Evolutionary conservation across 208 protist species (phyloP), one percentile per base, ranked within the genome.

Genomic region (Phytomonas francai): DNA sequence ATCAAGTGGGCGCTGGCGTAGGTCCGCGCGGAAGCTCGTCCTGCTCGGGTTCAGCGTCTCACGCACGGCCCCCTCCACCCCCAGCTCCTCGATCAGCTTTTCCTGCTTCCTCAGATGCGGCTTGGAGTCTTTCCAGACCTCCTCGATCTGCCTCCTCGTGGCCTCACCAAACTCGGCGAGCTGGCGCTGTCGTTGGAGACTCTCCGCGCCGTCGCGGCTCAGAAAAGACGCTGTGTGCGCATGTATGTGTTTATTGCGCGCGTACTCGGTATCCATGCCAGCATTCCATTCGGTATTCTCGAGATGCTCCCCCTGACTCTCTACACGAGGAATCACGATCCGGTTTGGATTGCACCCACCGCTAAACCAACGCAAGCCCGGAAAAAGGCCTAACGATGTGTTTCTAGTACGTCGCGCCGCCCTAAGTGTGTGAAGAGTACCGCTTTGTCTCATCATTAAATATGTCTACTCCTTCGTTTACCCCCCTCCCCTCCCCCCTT

Each of bases 41-140:
- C 33, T 74, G 30, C 76, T 87, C 19, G 90, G 87, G 36, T 79
- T 74, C 16, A 95, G 74, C 25, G 77, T 78, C 71, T 95, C 87
- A 7, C 80, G 76, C 27, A 92, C 80, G 0, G 90, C 90, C n/a
- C 85, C 90, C 30, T 95, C 87, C 3, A 92, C 85, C 16, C 90
- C 90, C 7, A 87, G 58, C 60, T 87, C 76, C 16, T 84, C 68
- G 39, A 92, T 76, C 36, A 93, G 71, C 64, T 76, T 71, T 67
- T 87, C 67, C 73, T 95, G 90, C 42, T 74, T 79, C 4, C 90
- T 83, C 29, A 95, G 75, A 68, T 95, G 90, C 25, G 81, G 76
- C 68, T 92, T 88, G 5, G 77, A 83, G 73, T 84, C 79, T 4
- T 72, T 74, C 88, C 90, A 95, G 14, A 89, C 64, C 45, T 80